Evolutionary conservation across 129 eudicot genomes (phyloP), one percentile per base, ranked within the genome.

Genomic region (Rutidosis leptorrhynchoides): DNA sequence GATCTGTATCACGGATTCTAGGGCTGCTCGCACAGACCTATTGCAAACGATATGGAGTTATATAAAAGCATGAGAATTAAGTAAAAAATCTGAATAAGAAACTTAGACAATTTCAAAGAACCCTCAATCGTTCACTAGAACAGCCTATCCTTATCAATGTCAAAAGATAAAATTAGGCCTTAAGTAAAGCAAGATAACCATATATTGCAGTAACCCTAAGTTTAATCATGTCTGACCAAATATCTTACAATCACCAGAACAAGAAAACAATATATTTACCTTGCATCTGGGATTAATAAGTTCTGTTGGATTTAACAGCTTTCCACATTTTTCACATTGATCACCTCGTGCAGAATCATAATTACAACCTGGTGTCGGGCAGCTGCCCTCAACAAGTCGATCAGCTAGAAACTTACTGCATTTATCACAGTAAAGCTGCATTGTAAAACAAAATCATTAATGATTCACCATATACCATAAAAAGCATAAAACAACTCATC

Each of bases 281-380:
- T 94, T 94, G 93, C 99, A 94, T 75, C 77, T 83, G n/a, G 99
- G 99, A 43, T 81, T 79, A 30, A 77, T 63, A 22, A 94, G 74
- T 70, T 94, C 99, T 5, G 95, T 84, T 20, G 99, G 95, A 79
- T 94, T 89, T 54, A 94, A 68, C n/a, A 89, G 86, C 80, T 86
- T 86, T 22, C 93, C 87, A 71, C 99, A 93, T 35, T 93, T 84
- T 56, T 93, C 99, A 75, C 96, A 93, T 60, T 93, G 96, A 82
- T 93, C 99, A 20, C 99, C 99, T 67, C 99, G 86, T 26, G 99
- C 99, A 77, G 99, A 84, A 66, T 85, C 96, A 80, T 93, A 88
- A 68, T 85, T 80, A 76, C 98, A 93, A 23, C 89, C 95, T 58
- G 75, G 89, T 76, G 95, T 87, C 3, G 99, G 99, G 64, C 99